Evolutionary conservation across 2,329 filamentous ascomycete species (phyloP).

Genomic region (Hymenoscyphus salicellus): DNA sequence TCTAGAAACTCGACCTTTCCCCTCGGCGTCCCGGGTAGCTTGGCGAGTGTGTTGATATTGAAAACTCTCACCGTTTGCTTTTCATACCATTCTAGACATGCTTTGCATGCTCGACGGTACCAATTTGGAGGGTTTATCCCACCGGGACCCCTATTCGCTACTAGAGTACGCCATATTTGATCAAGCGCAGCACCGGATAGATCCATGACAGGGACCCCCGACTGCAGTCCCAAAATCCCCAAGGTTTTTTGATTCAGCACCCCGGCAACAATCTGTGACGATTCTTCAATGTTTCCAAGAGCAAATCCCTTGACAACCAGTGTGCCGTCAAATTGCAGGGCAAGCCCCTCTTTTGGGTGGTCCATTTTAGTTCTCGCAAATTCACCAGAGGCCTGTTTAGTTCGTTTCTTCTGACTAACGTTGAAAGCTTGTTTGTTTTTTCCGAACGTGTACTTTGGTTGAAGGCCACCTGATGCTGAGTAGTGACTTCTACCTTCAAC

Average conservation of each 20-base stretch:
- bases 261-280: neutral
- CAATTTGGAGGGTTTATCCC: constrained; percentile 21
- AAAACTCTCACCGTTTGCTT: neutral
- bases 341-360: neutral
- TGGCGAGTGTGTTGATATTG: neutral
- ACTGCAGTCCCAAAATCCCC: neutral
- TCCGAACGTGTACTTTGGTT: neutral
- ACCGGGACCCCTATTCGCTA: constrained; percentile 23
- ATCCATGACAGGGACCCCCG: neutral
- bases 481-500: neutral
- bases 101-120: constrained; percentile 21
- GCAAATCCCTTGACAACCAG: neutral
- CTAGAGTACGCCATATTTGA: constrained; percentile 24
- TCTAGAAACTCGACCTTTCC: constrained; percentile 13
- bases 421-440: neutral
- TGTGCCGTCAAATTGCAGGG: neutral
- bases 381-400: neutral
- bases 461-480: neutral
- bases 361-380: neutral
- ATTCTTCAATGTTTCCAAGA: neutral
- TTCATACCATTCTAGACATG: neutral
- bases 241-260: neutral
- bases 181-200: constrained; percentile 8
- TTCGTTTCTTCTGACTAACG: neutral
- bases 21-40: neutral